Base-by-base conservation (phyloP, 208 protist genomes). In the Acanthamoeba polyphaga region DNA sequence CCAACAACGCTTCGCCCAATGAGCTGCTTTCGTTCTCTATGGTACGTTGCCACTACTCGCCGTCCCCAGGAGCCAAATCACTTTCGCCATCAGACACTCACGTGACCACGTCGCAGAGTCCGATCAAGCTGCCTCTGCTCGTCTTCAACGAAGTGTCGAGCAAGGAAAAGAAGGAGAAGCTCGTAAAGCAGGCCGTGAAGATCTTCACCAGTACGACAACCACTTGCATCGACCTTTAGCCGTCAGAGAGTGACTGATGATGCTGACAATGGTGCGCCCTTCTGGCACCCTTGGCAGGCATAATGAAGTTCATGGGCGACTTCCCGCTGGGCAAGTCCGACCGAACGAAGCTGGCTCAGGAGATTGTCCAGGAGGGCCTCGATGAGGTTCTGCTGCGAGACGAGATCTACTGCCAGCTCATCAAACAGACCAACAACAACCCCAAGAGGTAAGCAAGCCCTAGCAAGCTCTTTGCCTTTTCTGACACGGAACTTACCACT, bases 271-370 rank as follows among this genome's bases (percentile, higher is more conserved):
- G 43, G 58, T 24, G 58, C 62, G 1, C 1, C n/a, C n/a, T n/a
- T n/a, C n/a, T n/a, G n/a, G n/a, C n/a, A n/a, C 62, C 62, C 24
- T 29, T 2, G 1, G 9, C 66, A 72, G 66, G 66, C 53, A 93
- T 93, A 7, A 93, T 93, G 89, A 93, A 93, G 89, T 72, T 72
- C 32, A 93, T 93, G 89, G 89, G 46, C 43, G 89, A 93, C 89
- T 93, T 93, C 66, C 89, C 89, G 38, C 46, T 93, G 38, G 89
- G 89, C 38, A 93, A 93, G 89, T 53, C 15, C n/a, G 32, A 72
- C 10, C 27, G 46, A 22, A 58, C 89, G 15, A 74, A 51, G 89
- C n/a, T 72, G 49, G 66, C 66, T 4, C 89, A 93, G 46, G 89
- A 93, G n/a, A 72, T 93, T 17, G 78, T 93, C 29, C 89, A 93